These are phyloP conservation scores for Forsythia suspensa DNA, from an alignment of 257 asterid species.

Conservation along the genomic window DNA sequence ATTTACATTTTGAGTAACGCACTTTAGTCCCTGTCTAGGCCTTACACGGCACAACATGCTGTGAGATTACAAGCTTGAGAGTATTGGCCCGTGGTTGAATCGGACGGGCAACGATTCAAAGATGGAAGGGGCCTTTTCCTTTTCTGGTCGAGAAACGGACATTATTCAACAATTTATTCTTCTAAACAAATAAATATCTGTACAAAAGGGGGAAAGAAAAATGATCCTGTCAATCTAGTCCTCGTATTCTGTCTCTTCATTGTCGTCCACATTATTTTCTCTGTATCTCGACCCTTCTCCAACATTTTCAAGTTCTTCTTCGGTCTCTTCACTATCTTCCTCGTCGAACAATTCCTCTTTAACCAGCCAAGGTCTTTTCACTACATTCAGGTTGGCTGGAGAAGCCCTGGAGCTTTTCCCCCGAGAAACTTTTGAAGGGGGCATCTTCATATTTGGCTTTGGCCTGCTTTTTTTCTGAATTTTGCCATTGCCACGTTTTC, in stretches of 20 bases:
- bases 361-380: constrained; percentile 57
- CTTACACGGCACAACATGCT: too few relatives aligned
- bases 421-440: not conserved
- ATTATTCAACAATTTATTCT: not conserved
- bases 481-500: constrained; percentile 57
- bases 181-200: not conserved
- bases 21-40: too few relatives aligned
- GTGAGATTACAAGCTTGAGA: too few relatives aligned
- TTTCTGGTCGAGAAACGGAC: not conserved
- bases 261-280: constrained; percentile 66
- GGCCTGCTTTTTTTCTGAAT: constrained; percentile 62
- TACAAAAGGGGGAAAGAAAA: not conserved
- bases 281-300: constrained; percentile 81
- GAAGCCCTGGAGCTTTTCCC: constrained; percentile 52
- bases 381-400: constrained; percentile 44
- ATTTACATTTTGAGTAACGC: too few relatives aligned
- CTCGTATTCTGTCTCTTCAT: constrained; percentile 95
- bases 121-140: not conserved
- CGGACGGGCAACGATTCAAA: not conserved
- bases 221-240: constrained; percentile 32
- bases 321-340: constrained; percentile 98
- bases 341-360: constrained; percentile 60
- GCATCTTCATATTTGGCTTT: constrained; percentile 64
- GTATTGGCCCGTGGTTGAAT: too few relatives aligned
- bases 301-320: constrained; percentile 79